Conservation (phyloP, 257 asterid species). For the Eucommia ulmoides region DNA sequence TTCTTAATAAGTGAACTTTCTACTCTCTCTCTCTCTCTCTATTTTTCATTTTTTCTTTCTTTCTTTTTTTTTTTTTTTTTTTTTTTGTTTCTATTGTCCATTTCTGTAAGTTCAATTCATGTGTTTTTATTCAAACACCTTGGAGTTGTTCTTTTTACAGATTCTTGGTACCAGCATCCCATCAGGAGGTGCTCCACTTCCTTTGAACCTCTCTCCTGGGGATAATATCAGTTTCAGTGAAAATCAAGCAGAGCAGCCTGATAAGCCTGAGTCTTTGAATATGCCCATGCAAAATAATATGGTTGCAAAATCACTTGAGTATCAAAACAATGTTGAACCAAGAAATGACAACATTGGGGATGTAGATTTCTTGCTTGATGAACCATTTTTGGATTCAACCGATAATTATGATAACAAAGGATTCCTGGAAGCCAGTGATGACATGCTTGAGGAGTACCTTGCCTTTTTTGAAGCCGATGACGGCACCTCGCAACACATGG, state of each 20-base stretch:
- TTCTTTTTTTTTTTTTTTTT: background rate
- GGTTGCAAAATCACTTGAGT: slow-evolving; percentile 42
- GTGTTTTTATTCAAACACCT: too few relatives aligned
- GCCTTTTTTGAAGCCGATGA: slow-evolving; percentile 46
- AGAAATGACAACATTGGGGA: slow-evolving; percentile 36
- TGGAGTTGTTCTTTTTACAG: slow-evolving; percentile 17
- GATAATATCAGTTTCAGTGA: slow-evolving; percentile 18
- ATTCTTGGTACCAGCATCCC: slow-evolving; percentile 50
- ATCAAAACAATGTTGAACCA: slow-evolving; percentile 65
- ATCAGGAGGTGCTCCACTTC: slow-evolving; percentile 24
- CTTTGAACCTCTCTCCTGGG: slow-evolving; percentile 20
- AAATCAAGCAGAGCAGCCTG: slow-evolving; percentile 24
- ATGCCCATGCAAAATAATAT: slow-evolving; percentile 27
- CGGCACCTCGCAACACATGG: slow-evolving; percentile 20
- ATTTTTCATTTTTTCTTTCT: background rate
- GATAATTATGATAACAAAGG: slow-evolving; percentile 38
- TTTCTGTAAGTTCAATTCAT: background rate
- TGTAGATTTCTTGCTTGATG: slow-evolving; percentile 47
- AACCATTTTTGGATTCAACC: slow-evolving; percentile 39
- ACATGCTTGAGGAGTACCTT: slow-evolving; percentile 59
- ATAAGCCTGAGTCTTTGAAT: slow-evolving; percentile 22
- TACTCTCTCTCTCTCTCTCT: background rate
- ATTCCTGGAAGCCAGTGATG: slow-evolving; percentile 56
- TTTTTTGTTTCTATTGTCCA: background rate
- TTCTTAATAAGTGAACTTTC: background rate